Conservation (phyloP, 768 basidiomycete genomes). For the Tricholoma saponaceum region DNA sequence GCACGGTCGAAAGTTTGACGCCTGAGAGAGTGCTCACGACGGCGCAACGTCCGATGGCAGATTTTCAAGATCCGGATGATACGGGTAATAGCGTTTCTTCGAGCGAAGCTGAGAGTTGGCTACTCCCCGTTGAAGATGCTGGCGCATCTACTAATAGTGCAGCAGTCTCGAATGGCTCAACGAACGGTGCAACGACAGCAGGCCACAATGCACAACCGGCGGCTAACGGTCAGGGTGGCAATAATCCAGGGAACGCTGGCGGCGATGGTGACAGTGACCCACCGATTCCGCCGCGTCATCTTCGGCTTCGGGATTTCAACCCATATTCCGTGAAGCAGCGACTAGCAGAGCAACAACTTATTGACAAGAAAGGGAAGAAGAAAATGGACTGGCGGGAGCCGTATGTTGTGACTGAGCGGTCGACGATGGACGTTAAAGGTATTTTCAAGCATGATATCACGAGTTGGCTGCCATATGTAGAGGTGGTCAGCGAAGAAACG, state of each 20-base stretch:
- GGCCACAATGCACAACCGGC: neutral
- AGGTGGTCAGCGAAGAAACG: constrained; percentile 43
- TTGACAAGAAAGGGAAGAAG: constrained; percentile 23
- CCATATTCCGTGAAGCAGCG: constrained; percentile 22
- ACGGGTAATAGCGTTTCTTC: neutral
- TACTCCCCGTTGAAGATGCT: neutral
- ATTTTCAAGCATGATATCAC: constrained; percentile 46
- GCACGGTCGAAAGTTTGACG: constrained; percentile 42
- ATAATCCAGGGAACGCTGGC: neutral
- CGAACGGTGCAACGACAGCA: neutral
- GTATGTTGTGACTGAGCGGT: constrained; percentile 37
- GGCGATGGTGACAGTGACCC: neutral
- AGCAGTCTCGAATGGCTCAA: neutral
- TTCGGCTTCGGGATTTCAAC: constrained; percentile 38
- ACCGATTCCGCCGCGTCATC: constrained; percentile 11
- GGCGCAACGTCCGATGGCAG: neutral
- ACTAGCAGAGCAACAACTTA: constrained; percentile 9
- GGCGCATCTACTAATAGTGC: neutral
- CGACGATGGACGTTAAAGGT: constrained; percentile 36
- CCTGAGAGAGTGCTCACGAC: constrained; percentile 4
- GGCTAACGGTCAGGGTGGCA: neutral
- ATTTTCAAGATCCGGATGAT: neutral
- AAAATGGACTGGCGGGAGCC: constrained; percentile 25
- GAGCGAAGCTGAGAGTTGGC: neutral
- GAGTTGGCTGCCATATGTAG: constrained; percentile 47